A percentile compares a stretch with the other conserved stretches of the same genome.
Evolutionary conservation across 495 filamentous ascomycete genomes (phyloP).

Genomic region (Mytilinidion resinicola): DNA sequence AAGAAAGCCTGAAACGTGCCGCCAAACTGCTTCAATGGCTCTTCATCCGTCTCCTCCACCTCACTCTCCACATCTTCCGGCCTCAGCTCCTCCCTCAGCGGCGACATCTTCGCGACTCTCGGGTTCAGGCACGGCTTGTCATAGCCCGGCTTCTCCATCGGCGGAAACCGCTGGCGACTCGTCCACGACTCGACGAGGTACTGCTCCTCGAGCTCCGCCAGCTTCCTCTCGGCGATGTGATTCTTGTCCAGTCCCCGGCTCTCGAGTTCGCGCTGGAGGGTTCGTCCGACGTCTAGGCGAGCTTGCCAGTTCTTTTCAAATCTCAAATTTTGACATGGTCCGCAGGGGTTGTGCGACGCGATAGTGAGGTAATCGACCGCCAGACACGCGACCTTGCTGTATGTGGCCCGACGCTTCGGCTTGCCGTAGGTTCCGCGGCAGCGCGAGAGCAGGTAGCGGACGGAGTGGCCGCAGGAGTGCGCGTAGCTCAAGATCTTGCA

Average conservation of each 20-base stretch:
- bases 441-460: conserved; percentile 1
- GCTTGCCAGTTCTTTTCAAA: background rate
- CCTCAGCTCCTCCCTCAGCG: conserved; percentile 4
- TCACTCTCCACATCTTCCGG: conserved; percentile 7
- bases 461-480: conserved; percentile 8
- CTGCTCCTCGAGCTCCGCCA: too few relatives aligned
- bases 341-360: conserved; percentile 1
- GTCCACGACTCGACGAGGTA: background rate
- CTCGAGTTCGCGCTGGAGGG: too few relatives aligned
- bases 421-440: conserved; percentile 9
- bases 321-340: conserved; percentile 1
- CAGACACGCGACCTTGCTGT: conserved; percentile 7
- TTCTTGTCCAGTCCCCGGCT: too few relatives aligned
- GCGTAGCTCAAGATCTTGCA: conserved; percentile 15
- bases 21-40: background rate
- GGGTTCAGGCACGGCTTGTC: background rate
- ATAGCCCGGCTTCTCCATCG: background rate
- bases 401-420: background rate
- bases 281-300: background rate
- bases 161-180: background rate
- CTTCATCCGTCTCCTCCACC: background rate
- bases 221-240: too few relatives aligned
- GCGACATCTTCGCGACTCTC: background rate
- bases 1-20: conserved; percentile 1
- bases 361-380: conserved; percentile 9